phyloP scores from a whole-genome alignment of 225 moss, liverwort and hornwort species.

The Polytrichum formosum region DNA sequence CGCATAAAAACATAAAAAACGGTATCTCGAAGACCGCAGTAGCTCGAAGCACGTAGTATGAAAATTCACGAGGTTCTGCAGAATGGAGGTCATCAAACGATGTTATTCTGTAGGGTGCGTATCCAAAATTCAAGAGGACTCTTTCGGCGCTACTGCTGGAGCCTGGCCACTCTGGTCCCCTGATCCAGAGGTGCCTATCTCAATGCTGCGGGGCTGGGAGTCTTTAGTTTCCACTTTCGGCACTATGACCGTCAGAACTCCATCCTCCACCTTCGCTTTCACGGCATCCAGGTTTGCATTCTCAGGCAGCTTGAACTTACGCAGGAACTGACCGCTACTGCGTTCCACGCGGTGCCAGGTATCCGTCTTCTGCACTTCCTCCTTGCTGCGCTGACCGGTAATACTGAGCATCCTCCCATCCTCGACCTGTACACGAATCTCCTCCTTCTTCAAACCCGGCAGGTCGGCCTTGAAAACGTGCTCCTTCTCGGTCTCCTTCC shows the following conservation, averaged over 20 bases:
- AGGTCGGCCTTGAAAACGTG: constrained; percentile 36
- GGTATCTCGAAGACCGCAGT: too few species aligned
- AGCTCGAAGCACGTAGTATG: too few species aligned
- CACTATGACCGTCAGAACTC: constrained; percentile 9
- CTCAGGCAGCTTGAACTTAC: constrained; percentile 7
- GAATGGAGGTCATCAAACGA: too few species aligned
- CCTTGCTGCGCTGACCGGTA: constrained; percentile 10
- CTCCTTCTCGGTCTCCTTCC: constrained; percentile 17
- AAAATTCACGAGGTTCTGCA: too few species aligned
- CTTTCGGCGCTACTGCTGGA: too few species aligned
- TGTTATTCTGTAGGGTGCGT: too few species aligned
- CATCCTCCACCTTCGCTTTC: constrained; percentile 12
- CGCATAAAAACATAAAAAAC: too few species aligned
- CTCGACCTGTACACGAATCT: constrained; percentile 14
- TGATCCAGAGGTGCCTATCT: too few species aligned
- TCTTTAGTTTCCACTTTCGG: constrained; percentile 5
- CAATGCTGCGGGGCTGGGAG: background rate
- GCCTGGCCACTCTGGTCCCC: too few species aligned
- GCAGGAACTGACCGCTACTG: background rate
- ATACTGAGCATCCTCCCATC: constrained; percentile 10
- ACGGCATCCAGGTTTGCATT: constrained; percentile 11
- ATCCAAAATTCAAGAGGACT: too few species aligned
- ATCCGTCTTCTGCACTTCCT: constrained; percentile 9
- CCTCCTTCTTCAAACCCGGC: constrained; percentile 15
- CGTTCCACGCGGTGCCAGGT: constrained; percentile 11